Percentiles rank a stretch among this genome's conserved stretches.
Evolutionary conservation across 2,329 filamentous ascomycete species (phyloP).

Genomic region (Sarocladium strictum): DNA sequence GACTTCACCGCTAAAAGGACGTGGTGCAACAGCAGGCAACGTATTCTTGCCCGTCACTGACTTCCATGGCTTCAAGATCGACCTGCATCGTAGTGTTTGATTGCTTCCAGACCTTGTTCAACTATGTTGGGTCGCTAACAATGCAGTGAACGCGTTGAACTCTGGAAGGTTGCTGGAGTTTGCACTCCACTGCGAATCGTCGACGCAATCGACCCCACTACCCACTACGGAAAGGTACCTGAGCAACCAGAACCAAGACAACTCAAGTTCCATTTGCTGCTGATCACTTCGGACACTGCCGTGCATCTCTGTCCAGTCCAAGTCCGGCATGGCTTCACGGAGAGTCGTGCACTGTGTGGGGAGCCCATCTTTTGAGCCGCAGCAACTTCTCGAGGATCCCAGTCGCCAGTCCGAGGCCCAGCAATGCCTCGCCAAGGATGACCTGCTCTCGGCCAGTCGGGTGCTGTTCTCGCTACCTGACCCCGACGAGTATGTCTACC

Average conservation of each 20-base stretch:
- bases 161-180: neutral
- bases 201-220: neutral
- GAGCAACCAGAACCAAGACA: neutral
- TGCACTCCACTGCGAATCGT: slow-evolving; percentile 1
- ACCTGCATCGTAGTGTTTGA: too few species aligned
- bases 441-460: slow-evolving; percentile 38
- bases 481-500: slow-evolving; percentile 42
- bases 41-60: too few species aligned
- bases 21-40: too few species aligned
- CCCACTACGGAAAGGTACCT: neutral
- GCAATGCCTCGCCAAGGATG: slow-evolving; percentile 29
- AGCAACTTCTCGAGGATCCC: slow-evolving; percentile 31
- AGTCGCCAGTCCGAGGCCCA: slow-evolving; percentile 30
- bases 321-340: slow-evolving; percentile 8
- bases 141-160: too few species aligned
- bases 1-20: too few species aligned
- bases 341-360: slow-evolving; percentile 36
- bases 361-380: slow-evolving; percentile 37
- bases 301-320: neutral
- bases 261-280: neutral
- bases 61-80: too few species aligned
- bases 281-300: too few species aligned
- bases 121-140: too few species aligned
- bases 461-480: slow-evolving; percentile 38
- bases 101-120: too few species aligned